Evolutionary conservation across 208 protist genomes (phyloP), one percentile per base, ranked within the genome.

Genomic region (Leishmania turanica): DNA sequence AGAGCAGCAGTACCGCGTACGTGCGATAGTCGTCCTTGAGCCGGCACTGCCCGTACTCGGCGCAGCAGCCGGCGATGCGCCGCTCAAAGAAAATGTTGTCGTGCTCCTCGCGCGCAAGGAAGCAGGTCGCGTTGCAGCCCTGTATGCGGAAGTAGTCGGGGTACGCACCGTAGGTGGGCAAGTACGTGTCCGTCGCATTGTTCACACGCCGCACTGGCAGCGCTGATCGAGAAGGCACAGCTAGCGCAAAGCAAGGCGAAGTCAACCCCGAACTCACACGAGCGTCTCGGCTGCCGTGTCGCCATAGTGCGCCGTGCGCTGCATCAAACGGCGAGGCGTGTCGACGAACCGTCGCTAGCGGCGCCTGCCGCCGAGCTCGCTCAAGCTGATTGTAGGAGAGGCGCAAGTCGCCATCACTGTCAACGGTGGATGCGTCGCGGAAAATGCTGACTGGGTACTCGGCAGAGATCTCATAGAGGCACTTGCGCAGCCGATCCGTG

Each of bases 21-120:
- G 81, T 83, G 34, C 89, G 78, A 68, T 88, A 88, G 37, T 60
- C 85, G 47, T 94, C 89, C 49, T 89, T 89, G 27, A 88, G 81
- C 4, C 86, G 87, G 83, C 89, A 94, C 37, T 75, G 60, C 13
- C 90, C 90, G 74, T 95, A 95, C 2, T 81, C 58, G 27, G 77
- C 79, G 73, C 92, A 95, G 73, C 92, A 95, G 19, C 82, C 58
- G 6, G 71, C 68, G 68, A 91, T 89, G 68, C 53, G 17, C 5
- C 54, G 58, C 17, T 58, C 69, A 47, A 88, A 47, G 37, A 58
- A 49, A 49, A 75, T 54, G 31, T 73, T 58, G 37, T 66, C 49
- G 17, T 24, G 60, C 21, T 54, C 65, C 34, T 78, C 81, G 17
- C 78, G 51, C 27, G n/a, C 40, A 4, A 8, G 7, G 53, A 87